Conservation (phyloP, 441 rosid species). For the Gossypium davidsonii region DNA sequence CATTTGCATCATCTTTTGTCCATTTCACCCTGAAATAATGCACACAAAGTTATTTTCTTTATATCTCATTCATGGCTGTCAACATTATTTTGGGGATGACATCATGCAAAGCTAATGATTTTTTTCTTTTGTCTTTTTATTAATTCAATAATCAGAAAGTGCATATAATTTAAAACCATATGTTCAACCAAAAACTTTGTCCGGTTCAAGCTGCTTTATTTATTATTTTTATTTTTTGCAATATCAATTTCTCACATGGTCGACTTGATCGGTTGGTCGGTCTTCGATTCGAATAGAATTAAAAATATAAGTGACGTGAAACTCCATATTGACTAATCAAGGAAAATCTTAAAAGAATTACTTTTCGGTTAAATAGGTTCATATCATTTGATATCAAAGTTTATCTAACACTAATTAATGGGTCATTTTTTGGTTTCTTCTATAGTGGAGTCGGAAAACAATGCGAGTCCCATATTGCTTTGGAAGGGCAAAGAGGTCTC, state of each 20-base stretch:
- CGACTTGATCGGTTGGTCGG: not conserved
- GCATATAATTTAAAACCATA: not conserved
- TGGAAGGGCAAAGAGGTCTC: no score
- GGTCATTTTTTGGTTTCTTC: no score
- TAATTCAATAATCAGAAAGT: not conserved
- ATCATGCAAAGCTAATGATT: not conserved
- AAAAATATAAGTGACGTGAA: no score
- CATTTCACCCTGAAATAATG: not conserved
- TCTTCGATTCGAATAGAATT: no score
- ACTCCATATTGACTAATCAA: no score
- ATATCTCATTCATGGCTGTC: not conserved
- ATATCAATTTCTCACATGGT: not conserved
- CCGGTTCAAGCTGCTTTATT: not conserved
- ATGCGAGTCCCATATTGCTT: no score
- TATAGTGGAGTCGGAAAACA: no score
- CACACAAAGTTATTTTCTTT: not conserved
- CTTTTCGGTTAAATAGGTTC: no score
- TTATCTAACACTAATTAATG: no score
- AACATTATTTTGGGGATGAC: not conserved
- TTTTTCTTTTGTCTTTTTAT: conserved; percentile 1
- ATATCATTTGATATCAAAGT: no score
- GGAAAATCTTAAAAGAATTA: no score
- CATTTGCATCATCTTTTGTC: not conserved
- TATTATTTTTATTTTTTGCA: no score
- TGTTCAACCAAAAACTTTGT: not conserved